Conservation (phyloP, 495 filamentous ascomycete genomes). For the Trichoderma reesei region DNA sequence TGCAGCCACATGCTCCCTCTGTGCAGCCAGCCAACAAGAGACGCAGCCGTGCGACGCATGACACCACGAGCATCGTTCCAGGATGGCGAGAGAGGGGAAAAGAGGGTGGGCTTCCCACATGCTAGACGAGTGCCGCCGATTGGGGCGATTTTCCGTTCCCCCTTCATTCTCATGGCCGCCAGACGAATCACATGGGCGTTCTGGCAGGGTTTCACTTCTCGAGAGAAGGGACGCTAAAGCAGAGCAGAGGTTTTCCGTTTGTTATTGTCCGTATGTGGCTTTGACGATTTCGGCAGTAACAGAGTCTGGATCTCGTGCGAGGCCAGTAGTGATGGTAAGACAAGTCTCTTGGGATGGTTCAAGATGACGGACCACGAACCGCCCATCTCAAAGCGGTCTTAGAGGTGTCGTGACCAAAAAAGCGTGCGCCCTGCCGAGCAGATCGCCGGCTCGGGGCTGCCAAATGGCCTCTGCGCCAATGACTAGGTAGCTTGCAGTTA, state of each 20-base stretch:
- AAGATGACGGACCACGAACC: neutral
- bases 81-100: slow-evolving; percentile 13
- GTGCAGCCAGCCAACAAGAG: slow-evolving; percentile 15
- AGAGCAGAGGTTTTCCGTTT: too few relatives aligned
- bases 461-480: neutral
- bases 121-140: slow-evolving; percentile 9
- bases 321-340: neutral
- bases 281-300: too few relatives aligned
- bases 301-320: too few relatives aligned
- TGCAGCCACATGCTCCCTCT: neutral
- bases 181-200: neutral
- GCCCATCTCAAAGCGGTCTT: slow-evolving; percentile 9
- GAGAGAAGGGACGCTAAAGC: too few relatives aligned
- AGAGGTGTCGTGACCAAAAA: slow-evolving; percentile 6
- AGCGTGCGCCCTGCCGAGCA: neutral
- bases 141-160: slow-evolving; percentile 11
- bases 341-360: neutral
- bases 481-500: slow-evolving; percentile 1
- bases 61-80: slow-evolving; percentile 13
- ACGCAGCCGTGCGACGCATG: slow-evolving; percentile 18
- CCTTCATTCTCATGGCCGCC: neutral
- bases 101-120: slow-evolving; percentile 9
- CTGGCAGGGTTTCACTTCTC: too few relatives aligned
- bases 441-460: neutral
- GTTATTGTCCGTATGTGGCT: too few relatives aligned